A percentile compares a stretch with the other conserved stretches of the same genome.
Conservation (phyloP, 1,284 basidiomycete genomes). For the Chalciporus piperatoides region DNA sequence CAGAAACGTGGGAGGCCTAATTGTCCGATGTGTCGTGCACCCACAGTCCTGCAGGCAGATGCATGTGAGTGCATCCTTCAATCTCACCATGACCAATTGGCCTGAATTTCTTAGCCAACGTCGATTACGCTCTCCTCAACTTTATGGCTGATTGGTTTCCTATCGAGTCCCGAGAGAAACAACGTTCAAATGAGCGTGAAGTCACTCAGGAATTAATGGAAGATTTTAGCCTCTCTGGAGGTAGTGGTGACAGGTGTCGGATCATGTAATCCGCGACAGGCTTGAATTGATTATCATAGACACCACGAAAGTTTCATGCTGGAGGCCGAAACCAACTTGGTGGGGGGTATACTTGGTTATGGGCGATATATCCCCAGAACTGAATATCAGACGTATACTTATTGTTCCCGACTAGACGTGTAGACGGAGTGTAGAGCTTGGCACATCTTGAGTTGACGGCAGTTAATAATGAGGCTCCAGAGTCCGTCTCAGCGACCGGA, state of each 20-base stretch:
- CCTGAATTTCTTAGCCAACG: constrained; percentile 51
- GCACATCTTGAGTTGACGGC: no score
- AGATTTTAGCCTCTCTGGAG: constrained; percentile 50
- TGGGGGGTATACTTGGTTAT: no score
- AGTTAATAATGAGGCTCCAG: no score
- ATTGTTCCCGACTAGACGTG: no score
- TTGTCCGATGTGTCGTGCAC: constrained; percentile 86
- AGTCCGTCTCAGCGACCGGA: no score
- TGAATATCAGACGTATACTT: no score
- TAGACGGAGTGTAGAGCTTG: no score
- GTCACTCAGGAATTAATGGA: constrained; percentile 67
- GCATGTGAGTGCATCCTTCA: constrained; percentile 40
- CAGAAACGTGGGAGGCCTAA: constrained; percentile 77
- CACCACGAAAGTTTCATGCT: no score
- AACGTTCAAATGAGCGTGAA: constrained; percentile 76
- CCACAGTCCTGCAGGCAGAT: constrained; percentile 73
- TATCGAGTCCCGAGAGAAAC: constrained; percentile 74
- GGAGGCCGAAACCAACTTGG: no score
- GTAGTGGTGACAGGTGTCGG: constrained; percentile 33
- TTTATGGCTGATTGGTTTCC: constrained; percentile 97
- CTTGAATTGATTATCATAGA: no score
- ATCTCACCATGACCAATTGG: not conserved
- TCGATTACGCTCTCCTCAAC: constrained; percentile 77
- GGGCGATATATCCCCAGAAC: no score
- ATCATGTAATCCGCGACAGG: constrained; percentile 26